These are phyloP conservation scores for Nicotiana rustica DNA, from an alignment of 305 asterid species.

Conservation along the genomic window DNA sequence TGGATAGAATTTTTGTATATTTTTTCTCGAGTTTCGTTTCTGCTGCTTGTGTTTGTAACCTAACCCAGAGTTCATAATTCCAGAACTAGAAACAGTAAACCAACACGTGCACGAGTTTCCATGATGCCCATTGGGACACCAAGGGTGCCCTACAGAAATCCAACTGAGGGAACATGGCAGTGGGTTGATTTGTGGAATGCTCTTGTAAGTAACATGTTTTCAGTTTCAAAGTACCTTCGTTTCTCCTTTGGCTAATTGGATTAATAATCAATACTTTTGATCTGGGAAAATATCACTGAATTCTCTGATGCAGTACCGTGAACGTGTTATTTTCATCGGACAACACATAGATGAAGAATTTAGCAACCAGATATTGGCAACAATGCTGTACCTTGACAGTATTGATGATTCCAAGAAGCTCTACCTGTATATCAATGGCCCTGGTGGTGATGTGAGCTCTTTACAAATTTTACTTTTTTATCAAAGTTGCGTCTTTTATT, in stretches of 20 bases:
- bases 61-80: conserved; percentile 24
- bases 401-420: conserved; percentile 75
- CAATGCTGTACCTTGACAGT: conserved; percentile 95
- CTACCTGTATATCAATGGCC: conserved; percentile 77
- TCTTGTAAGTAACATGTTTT: conserved; percentile 71
- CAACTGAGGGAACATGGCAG: conserved; percentile 81
- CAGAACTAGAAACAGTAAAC: conserved; percentile 54
- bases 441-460: conserved; percentile 97
- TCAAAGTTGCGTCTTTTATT: conserved; percentile 5
- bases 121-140: conserved; percentile 99
- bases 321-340: conserved; percentile 86
- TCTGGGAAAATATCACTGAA: conserved; percentile 23
- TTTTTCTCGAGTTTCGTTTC: neutral
- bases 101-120: conserved; percentile 67
- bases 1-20: neutral
- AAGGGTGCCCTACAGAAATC: conserved; percentile 82
- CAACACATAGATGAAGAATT: conserved; percentile 83
- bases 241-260: neutral
- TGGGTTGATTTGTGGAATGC: conserved; percentile 98
- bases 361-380: conserved; percentile 90
- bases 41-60: conserved; percentile 18
- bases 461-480: neutral
- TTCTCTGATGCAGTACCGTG: conserved; percentile 79
- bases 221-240: neutral
- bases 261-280: neutral